Conservation (phyloP, 2,329 filamentous ascomycete species). For the Gyromitra esculenta region DNA sequence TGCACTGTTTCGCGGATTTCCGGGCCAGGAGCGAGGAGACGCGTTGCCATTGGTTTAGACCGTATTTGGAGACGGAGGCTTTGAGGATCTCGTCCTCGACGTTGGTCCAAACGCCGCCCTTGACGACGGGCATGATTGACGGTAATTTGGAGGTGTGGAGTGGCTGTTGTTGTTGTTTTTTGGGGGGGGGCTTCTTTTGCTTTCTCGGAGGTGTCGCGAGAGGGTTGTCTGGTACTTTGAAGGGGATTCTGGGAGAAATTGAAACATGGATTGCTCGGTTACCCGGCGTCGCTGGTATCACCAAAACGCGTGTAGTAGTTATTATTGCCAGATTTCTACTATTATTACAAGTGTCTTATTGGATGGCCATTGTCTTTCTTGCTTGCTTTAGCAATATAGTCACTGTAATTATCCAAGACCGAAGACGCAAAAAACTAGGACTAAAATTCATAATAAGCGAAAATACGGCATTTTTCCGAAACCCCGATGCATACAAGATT, state of each 20-base stretch:
- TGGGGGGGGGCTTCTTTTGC: not conserved
- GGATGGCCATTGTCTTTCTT: too few species aligned
- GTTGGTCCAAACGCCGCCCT: conserved; percentile 79
- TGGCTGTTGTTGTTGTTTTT: not conserved
- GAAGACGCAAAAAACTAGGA: too few species aligned
- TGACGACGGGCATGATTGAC: conserved; percentile 74
- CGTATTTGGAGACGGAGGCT: conserved; percentile 92
- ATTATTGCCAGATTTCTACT: too few species aligned
- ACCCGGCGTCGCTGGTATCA: conserved; percentile 20
- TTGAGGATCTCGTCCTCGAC: conserved; percentile 97
- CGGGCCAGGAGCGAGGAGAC: conserved; percentile 95
- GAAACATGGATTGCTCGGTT: conserved; percentile 1
- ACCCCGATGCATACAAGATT: too few species aligned
- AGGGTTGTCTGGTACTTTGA: conserved; percentile 19
- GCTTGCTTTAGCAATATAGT: too few species aligned
- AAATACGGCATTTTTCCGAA: too few species aligned
- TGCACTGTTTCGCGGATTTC: conserved; percentile 99
- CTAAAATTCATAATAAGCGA: too few species aligned
- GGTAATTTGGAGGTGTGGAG: conserved; percentile 56
- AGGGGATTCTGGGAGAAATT: not conserved
- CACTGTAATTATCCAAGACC: too few species aligned
- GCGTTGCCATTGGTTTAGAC: conserved; percentile 96
- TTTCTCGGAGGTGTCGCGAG: conserved; percentile 33
- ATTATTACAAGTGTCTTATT: too few species aligned
- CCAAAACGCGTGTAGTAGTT: too few species aligned